Evolutionary conservation across 2,329 filamentous ascomycete species (phyloP), one percentile per base, ranked within the genome.

Genomic region (Trichoderma sp.): DNA sequence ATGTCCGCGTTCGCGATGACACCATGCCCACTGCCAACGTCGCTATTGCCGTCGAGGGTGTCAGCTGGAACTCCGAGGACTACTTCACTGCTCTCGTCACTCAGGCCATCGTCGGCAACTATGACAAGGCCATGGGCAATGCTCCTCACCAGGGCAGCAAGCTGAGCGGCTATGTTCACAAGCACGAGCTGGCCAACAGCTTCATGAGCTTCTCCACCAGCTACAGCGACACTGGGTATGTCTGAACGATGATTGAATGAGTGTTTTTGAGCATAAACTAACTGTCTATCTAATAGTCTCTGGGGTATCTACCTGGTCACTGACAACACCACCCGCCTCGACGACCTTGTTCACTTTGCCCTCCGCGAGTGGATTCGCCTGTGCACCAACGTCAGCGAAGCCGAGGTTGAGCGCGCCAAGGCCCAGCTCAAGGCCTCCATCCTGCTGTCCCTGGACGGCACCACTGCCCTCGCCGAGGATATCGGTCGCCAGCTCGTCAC

Each of bases 151-250:
- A 97, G 79, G 96, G 96, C 77, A 97, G 94, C 92, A 97, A 96
- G 88, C 93, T 99, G 77, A 97, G 93, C 86, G 90, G 91, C 74
- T 93, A 96, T 78, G 91, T 99, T 75, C 92, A 96, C 87, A 91
- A 97, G 84, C 89, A 98, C 85, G 91, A 94, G 82, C 89, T 99
- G 72, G 96, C 96, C 83, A 99, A 97, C 87, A 97, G 94, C 89
- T 99, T 97, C 88, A 99, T 99, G 96, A 97, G 93, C 86, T 99
- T 99, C 86, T 97, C 94, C 74, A 99, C 96, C 75, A 97, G 93
- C 87, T 99, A 99, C 86, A 98, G 94, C 80, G 96, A 99, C 83
- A 99, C 96, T 81, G 96, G 94, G 94, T 97, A 89, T 83, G 90
- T 81, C 63, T 55, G 31, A 21, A 16, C 24, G 1, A 13, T 31